Base-by-base conservation (phyloP, 2,329 filamentous ascomycete species). In the Cucurbitaria berberidis region DNA sequence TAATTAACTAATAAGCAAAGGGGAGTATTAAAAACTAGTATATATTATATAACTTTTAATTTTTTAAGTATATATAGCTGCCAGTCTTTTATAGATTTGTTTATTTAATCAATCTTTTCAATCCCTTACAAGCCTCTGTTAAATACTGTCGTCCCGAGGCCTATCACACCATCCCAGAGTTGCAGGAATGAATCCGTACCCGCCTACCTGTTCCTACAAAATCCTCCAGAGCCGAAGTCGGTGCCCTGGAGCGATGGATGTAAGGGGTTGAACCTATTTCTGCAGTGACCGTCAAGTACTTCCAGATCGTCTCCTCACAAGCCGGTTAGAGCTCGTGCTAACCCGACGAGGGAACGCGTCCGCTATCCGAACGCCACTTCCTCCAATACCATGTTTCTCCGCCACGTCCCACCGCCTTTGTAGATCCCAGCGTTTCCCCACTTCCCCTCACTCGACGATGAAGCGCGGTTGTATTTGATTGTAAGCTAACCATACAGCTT, bases 361-460 rank as follows among this genome's bases (percentile, higher is more conserved):
- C 40, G 40, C 24, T 8, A 2, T 3, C 22, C n/a, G 21, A 11
- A 27, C 45, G 51, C 40, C 21, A 30, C 16, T n/a, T 24, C 26
- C 35, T 35, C 56, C 56, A 59, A 57, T 57, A 48, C 45, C 7
- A 16, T 24, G 16, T 43, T 57, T 50, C 43, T 57, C 51, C 55
- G 51, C 30, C 41, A 32, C 39, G 39, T 49, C 45, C 42, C 32
- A 46, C 44, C 2, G 38, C 27, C 51, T 26, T 26, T n/a, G n/a
- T n/a, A n/a, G 24, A 26, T 26, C 59, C 56, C 51, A 51, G 53
- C 21, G 19, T 45, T 53, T 53, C 53, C 53, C 59, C 57, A 48
- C 57, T 62, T 58, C 59, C 57, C 59, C 59, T 60, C 59, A 57
- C 41, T 19, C 47, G 32, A 50, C 42, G 45, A 42, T 38, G 24